Evolutionary conservation across 495 filamentous ascomycete genomes (phyloP).

Genomic region (Penicillium odoratum): DNA sequence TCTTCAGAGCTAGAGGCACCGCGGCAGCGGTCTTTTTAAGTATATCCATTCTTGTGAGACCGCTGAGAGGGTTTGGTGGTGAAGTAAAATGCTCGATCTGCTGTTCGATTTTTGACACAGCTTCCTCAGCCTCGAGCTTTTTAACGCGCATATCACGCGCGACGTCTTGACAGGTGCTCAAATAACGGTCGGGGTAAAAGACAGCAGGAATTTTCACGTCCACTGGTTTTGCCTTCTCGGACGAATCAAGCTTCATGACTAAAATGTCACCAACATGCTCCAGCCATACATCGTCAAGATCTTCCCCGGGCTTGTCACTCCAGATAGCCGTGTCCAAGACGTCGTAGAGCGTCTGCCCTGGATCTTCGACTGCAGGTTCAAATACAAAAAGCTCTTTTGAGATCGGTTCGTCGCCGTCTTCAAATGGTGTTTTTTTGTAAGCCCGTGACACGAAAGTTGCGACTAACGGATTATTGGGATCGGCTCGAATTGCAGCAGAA

Average conservation of each 20-base stretch:
- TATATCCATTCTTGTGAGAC: constrained; percentile 32
- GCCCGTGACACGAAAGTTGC: constrained; percentile 43
- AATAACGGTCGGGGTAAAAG: constrained; percentile 79
- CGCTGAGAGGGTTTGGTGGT: constrained; percentile 21
- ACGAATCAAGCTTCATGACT: constrained; percentile 55
- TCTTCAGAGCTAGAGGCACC: constrained; percentile 24
- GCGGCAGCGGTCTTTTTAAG: constrained; percentile 39
- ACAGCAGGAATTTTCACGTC: constrained; percentile 67
- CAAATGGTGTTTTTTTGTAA: constrained; percentile 35
- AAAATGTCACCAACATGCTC: constrained; percentile 67
- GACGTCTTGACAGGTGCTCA: constrained; percentile 55
- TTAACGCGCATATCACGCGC: constrained; percentile 50
- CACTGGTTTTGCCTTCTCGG: constrained; percentile 46
- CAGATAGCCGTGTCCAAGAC: constrained; percentile 69
- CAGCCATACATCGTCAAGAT: constrained; percentile 56
- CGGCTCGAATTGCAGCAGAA: constrained; percentile 40
- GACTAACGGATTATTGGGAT: constrained; percentile 39
- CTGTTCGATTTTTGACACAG: constrained; percentile 43
- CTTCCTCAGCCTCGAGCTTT: constrained; percentile 37
- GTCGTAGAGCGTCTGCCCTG: constrained; percentile 66
- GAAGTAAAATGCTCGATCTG: constrained; percentile 34
- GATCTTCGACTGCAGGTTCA: constrained; percentile 39
- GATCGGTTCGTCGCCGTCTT: constrained; percentile 29
- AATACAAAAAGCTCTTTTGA: constrained; percentile 45
- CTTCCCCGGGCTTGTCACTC: constrained; percentile 47